Conservation (phyloP, 768 basidiomycete species). For the Lactifluus volemus region DNA sequence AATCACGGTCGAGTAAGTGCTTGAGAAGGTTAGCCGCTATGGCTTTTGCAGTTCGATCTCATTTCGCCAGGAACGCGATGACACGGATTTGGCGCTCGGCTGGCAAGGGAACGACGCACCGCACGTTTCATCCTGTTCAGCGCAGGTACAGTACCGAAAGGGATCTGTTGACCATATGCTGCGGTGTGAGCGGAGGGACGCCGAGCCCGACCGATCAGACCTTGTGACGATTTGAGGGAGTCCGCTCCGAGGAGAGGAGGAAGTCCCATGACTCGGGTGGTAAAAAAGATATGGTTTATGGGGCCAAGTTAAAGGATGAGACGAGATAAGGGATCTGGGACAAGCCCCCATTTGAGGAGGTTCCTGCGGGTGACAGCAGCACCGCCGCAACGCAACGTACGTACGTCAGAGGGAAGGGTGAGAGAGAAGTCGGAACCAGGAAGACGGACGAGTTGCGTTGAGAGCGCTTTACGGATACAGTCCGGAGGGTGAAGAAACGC, state of each 20-base stretch:
- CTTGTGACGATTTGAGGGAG: background rate
- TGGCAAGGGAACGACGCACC: constrained; percentile 18
- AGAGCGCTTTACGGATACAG: constrained; percentile 4
- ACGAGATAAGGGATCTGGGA: constrained; percentile 8
- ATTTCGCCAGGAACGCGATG: constrained; percentile 13
- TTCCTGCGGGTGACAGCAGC: constrained; percentile 12
- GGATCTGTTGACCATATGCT: background rate
- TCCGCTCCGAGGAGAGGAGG: background rate
- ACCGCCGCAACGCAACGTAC: constrained; percentile 8
- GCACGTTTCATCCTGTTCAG: constrained; percentile 10
- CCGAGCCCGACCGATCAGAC: constrained; percentile 10
- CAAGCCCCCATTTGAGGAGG: constrained; percentile 7
- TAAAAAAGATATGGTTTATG: background rate
- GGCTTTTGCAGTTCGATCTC: constrained; percentile 16
- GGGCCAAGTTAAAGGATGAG: background rate
- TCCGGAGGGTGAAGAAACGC: background rate
- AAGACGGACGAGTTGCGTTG: constrained; percentile 4
- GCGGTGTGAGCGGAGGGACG: constrained; percentile 4
- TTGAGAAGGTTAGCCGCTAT: constrained; percentile 18
- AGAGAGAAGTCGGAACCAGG: background rate
- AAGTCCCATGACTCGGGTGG: constrained; percentile 4
- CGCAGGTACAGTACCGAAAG: background rate
- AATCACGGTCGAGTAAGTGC: constrained; percentile 6
- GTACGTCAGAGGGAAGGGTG: constrained; percentile 10
- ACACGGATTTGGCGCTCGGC: constrained; percentile 17